Evolutionary conservation across 495 filamentous ascomycete species (phyloP), one percentile per base, ranked within the genome.

Genomic region (Neurospora sp.): DNA sequence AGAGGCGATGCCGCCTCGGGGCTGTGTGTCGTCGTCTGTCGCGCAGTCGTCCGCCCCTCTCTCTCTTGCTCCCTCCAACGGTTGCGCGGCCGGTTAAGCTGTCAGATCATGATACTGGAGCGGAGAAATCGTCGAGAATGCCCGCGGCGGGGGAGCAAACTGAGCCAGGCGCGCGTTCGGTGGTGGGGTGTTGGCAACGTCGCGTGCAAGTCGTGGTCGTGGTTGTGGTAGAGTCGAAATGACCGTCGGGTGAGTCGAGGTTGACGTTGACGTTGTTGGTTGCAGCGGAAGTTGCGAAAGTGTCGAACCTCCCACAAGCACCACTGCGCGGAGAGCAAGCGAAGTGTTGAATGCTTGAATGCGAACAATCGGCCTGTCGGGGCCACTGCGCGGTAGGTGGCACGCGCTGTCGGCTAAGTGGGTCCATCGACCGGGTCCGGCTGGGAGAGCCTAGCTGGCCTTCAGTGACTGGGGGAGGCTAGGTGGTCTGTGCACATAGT

Each of bases 91-190:
- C 39, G 42, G 69, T 39, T 39, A 42, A 35, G 27, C 31, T 38
- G 41, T 75, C 71, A 76, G 72, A 73, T 79, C 75, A 78, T 78
- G 73, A 71, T 73, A 76, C 59, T 20, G 38, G 16, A 16, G 39
- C 12, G 22, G n/a, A 59, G 41, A 16, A 20, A 61, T 8, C 35
- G 40, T 39, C 61, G 16, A 10, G 14, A 65, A 65, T 65, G 53
- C 53, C 27, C 27, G 53, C 53, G 53, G 53, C 53, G 53, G 53
- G 53, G 14, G 53, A 65, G 53, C 53, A 65, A 35, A 65, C 27
- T 65, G 27, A 27, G 17, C 27, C 53, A 37, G 27, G 53, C 53
- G 53, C 53, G 53, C 22, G 20, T 37, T 65, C 53, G 31, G 22
- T 35, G 53, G 53, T 65, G 53, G 27, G 53, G 22, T 65, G 53